phyloP scores from a whole-genome alignment of 805 yeast species.

The Starmerella bombicola region DNA sequence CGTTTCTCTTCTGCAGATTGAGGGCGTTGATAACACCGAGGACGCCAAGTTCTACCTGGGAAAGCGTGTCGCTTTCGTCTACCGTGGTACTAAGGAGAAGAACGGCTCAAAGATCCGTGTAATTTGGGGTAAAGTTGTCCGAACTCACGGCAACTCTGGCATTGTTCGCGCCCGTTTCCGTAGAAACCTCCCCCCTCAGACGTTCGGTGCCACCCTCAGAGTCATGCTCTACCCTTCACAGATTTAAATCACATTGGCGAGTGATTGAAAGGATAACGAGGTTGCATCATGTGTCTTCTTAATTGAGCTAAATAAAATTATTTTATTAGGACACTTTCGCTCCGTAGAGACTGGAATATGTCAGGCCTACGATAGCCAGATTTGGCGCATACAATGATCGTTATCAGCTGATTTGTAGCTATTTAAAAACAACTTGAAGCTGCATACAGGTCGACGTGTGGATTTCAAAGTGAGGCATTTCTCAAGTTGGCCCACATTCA shows the following conservation, averaged over 20 bases:
- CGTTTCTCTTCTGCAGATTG: conserved; percentile 91
- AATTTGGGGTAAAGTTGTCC: conserved; percentile 98
- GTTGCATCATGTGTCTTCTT: conserved; percentile 13
- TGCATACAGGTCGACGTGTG: no score
- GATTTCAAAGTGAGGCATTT: no score
- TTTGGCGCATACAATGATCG: no score
- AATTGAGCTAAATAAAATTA: conserved; percentile 14
- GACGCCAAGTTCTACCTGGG: conserved; percentile 99
- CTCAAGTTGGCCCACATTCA: no score
- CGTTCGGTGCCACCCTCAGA: conserved; percentile 99
- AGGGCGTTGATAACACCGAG: conserved; percentile 82
- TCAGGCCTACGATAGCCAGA: no score
- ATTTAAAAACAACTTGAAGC: no score
- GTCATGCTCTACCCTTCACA: conserved; percentile 99
- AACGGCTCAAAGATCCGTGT: conserved; percentile 99
- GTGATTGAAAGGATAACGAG: conserved; percentile 4
- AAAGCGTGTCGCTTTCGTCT: conserved; percentile 98
- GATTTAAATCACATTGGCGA: conserved; percentile 48
- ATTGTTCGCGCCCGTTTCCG: conserved; percentile 98
- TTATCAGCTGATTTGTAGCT: no score
- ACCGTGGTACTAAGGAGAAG: conserved; percentile 95
- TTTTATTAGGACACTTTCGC: no score
- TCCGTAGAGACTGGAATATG: no score
- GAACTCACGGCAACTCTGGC: conserved; percentile 99
- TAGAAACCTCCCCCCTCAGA: conserved; percentile 98